Evolutionary conservation across 306 rosid genomes (phyloP).

Genomic region (Ormosia semicastrata): DNA sequence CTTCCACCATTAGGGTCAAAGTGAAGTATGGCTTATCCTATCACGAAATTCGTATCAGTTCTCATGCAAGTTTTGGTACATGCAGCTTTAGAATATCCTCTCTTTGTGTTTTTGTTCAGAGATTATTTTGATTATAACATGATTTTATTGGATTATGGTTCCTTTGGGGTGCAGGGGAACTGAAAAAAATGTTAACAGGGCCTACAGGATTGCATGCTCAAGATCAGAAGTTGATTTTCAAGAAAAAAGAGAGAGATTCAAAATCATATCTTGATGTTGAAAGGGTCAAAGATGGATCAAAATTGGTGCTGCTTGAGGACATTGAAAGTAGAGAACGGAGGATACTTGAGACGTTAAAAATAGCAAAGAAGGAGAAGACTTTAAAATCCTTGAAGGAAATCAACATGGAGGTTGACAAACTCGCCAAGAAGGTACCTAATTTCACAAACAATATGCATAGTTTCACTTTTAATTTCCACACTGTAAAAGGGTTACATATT

Average conservation of each 20-base stretch:
- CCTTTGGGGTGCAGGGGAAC: slow-evolving; percentile 59
- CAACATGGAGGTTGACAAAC: slow-evolving; percentile 54
- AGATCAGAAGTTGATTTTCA: slow-evolving; percentile 75
- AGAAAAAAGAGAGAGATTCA: slow-evolving; percentile 76
- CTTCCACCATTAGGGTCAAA: slow-evolving; percentile 51
- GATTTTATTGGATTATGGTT: not conserved
- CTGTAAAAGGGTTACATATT: not conserved
- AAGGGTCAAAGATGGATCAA: slow-evolving; percentile 71
- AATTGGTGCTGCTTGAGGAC: slow-evolving; percentile 60
- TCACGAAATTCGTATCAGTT: slow-evolving; percentile 59
- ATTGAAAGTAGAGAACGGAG: slow-evolving; percentile 57
- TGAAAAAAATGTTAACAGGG: slow-evolving; percentile 78
- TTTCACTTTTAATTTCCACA: not conserved
- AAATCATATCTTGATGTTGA: slow-evolving; percentile 69
- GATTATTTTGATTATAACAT: not conserved
- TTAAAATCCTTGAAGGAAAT: slow-evolving; percentile 56
- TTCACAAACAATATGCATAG: not conserved
- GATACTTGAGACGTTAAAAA: slow-evolving; percentile 42
- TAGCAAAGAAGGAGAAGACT: slow-evolving; percentile 52
- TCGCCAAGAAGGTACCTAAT: slow-evolving; percentile 52
- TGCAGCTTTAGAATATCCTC: not conserved
- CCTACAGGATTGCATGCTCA: slow-evolving; percentile 59
- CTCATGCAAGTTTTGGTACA: slow-evolving; percentile 88
- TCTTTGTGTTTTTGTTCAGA: not conserved
- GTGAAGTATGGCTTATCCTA: slow-evolving; percentile 62